phyloP scores from a whole-genome alignment of 129 eudicot genomes.

The Artemisia tridentata region DNA sequence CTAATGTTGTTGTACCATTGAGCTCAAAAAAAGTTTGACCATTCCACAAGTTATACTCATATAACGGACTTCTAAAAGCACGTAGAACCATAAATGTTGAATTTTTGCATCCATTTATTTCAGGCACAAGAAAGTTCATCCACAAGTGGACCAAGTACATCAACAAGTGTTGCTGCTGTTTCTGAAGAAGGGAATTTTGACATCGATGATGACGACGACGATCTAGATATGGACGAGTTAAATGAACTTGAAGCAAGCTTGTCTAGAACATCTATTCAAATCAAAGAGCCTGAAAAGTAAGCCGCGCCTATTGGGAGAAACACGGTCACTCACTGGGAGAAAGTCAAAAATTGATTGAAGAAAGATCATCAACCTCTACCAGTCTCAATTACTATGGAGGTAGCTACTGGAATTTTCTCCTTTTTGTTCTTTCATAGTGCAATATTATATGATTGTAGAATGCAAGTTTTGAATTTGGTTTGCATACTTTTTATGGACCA shows the following conservation, averaged over 20 bases:
- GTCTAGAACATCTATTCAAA: constrained; percentile 54
- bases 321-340: background rate
- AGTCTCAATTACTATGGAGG: constrained; percentile 9
- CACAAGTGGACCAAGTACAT: constrained; percentile 51
- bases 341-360: constrained; percentile 4
- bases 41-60: background rate
- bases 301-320: background rate
- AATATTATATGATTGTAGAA: constrained; percentile 13
- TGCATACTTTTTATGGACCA: constrained; percentile 13
- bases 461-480: constrained; percentile 33
- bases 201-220: constrained; percentile 43
- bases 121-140: constrained; percentile 46
- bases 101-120: constrained; percentile 1
- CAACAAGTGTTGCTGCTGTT: constrained; percentile 30
- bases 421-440: background rate
- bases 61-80: background rate
- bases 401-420: background rate
- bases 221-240: constrained; percentile 65
- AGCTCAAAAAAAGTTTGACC: background rate
- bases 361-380: constrained; percentile 10
- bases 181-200: constrained; percentile 29
- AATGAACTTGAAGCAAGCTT: constrained; percentile 70
- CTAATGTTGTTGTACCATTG: background rate
- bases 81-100: background rate
- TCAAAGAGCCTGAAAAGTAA: constrained; percentile 42